Conservation (phyloP, 2,329 filamentous ascomycete genomes). For the Biscogniauxia sp. region DNA sequence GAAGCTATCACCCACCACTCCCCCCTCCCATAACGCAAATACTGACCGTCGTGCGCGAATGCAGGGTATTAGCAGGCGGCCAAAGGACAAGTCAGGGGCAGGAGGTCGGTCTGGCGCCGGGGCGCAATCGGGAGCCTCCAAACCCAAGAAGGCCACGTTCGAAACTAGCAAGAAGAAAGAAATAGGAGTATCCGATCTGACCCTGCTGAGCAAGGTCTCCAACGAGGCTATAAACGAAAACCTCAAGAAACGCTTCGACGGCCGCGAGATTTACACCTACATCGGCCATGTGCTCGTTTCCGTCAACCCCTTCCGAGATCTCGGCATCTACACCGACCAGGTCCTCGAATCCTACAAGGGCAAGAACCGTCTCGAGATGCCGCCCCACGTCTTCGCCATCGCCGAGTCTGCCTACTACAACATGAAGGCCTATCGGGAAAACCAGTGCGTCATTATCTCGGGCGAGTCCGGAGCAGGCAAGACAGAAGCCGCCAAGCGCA, state of each 20-base stretch:
- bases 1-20: neutral
- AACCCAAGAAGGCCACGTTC: constrained; percentile 93
- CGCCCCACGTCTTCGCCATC: constrained; percentile 95
- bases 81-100: constrained; percentile 46
- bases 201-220: constrained; percentile 95
- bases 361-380: constrained; percentile 93
- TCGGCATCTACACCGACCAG: constrained; percentile 95
- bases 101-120: constrained; percentile 41
- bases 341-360: constrained; percentile 93
- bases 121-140: constrained; percentile 43
- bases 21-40: neutral
- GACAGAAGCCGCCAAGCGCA: constrained; percentile 95
- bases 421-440: constrained; percentile 99
- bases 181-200: constrained; percentile 96
- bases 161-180: constrained; percentile 99
- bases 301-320: constrained; percentile 95
- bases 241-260: constrained; percentile 95
- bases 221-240: constrained; percentile 99
- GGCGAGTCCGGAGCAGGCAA: constrained; percentile 98
- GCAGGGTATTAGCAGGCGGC: constrained; percentile 50
- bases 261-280: constrained; percentile 98
- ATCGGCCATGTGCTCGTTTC: constrained; percentile 99
- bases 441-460: constrained; percentile 99
- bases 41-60: constrained; percentile 15
- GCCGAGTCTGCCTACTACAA: constrained; percentile 98